These are phyloP conservation scores for Fusarium cyanostomum DNA, from an alignment of 2,329 filamentous ascomycete species.

Conservation along the genomic window DNA sequence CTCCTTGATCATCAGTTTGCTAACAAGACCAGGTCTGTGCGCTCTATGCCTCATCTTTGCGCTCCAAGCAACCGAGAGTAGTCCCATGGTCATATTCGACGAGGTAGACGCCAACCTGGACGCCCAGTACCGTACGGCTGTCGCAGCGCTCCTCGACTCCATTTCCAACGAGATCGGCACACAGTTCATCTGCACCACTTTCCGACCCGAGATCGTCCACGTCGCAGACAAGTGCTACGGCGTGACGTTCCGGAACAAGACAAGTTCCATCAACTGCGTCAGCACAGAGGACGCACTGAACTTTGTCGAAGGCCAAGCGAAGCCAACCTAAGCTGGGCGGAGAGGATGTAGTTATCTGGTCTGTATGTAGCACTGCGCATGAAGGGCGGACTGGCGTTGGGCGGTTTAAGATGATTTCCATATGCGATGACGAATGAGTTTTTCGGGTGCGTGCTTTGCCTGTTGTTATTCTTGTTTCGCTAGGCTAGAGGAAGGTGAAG, in stretches of 20 bases:
- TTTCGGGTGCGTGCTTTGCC: conserved; percentile 20
- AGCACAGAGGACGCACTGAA: conserved; percentile 86
- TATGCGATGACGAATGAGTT: conserved; percentile 39
- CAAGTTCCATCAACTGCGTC: conserved; percentile 92
- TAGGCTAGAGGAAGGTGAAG: conserved; percentile 20
- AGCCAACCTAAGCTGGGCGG: conserved; percentile 41
- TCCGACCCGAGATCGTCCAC: conserved; percentile 93
- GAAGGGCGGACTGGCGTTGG: conserved; percentile 39
- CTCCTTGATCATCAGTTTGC: not conserved
- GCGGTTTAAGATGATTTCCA: conserved; percentile 38
- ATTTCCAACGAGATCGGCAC: conserved; percentile 74
- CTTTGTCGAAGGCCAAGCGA: conserved; percentile 88
- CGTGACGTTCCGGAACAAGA: conserved; percentile 93
- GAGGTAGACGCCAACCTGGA: conserved; percentile 99
- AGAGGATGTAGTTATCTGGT: conserved; percentile 12
- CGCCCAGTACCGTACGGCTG: conserved; percentile 95
- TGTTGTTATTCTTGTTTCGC: conserved; percentile 27
- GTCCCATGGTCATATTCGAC: conserved; percentile 98
- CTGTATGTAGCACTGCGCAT: conserved; percentile 37
- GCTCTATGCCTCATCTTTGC: conserved; percentile 98
- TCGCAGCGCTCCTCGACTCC: conserved; percentile 85
- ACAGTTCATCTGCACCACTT: conserved; percentile 98
- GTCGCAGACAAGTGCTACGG: conserved; percentile 98
- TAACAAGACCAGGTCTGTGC: conserved; percentile 73
- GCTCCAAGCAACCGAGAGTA: conserved; percentile 97